A percentile compares a stretch with the other conserved stretches of the same genome.
Conservation (phyloP, 2,329 filamentous ascomycete species). For the Pseudogymnoascus sp. region DNA sequence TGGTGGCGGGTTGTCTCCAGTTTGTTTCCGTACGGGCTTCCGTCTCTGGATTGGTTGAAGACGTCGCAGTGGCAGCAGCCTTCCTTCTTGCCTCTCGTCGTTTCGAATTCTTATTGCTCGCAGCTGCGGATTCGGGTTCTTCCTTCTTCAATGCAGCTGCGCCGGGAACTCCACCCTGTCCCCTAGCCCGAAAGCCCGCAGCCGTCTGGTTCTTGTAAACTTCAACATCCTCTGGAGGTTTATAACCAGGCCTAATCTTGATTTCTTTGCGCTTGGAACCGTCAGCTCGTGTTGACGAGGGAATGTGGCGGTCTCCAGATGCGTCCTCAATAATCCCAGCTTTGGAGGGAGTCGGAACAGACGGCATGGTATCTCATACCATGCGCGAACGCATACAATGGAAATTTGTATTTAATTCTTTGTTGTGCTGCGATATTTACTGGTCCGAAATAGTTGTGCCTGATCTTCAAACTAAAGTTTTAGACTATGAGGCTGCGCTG, state of each 20-base stretch:
- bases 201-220: constrained; percentile 91
- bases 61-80: constrained; percentile 39
- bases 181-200: constrained; percentile 73
- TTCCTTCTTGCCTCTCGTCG: constrained; percentile 60
- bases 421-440: neutral
- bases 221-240: constrained; percentile 90
- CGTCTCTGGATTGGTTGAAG: constrained; percentile 28
- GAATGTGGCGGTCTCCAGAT: constrained; percentile 82
- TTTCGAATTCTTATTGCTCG: constrained; percentile 83
- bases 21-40: constrained; percentile 25
- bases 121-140: constrained; percentile 43
- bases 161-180: constrained; percentile 66
- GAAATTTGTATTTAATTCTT: neutral
- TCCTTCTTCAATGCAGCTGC: constrained; percentile 50
- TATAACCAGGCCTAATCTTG: constrained; percentile 86
- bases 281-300: constrained; percentile 77
- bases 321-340: constrained; percentile 68
- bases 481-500: neutral
- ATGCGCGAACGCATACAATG: neutral
- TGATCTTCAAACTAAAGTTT: constrained; percentile 4
- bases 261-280: constrained; percentile 92
- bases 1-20: constrained; percentile 13
- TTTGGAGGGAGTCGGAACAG: constrained; percentile 42
- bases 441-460: neutral
- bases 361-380: constrained; percentile 28